Evolutionary conservation across 208 protist species (phyloP), one percentile per base, ranked within the genome.

Genomic region (Acanthamoeba sp.): DNA sequence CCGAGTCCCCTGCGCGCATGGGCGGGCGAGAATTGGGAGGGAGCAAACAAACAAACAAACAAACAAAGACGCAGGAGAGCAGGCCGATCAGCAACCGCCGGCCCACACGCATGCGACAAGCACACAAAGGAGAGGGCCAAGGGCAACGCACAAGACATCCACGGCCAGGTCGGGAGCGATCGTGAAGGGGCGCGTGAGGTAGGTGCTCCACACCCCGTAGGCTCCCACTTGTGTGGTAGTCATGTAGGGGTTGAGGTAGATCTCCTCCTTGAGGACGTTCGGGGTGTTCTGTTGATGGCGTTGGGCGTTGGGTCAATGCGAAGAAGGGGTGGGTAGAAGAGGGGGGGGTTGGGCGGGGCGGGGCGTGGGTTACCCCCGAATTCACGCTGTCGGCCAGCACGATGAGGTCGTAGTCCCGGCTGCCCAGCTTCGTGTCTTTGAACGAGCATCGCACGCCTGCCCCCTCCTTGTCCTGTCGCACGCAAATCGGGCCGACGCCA

Each of bases 211-310:
- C 29, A 82, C 40, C 36, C 38, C 71, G 38, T 82, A 82, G 32
- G 71, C 29, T 16, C 71, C 16, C 32, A 82, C 71, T 82, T 82
- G 29, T 14, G 71, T 82, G 24, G 71, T 27, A 1, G 71, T 82
- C 24, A 82, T 40, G 71, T 82, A 82, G 1, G 71, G 71, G 27
- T 82, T 82, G 3, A 50, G 71, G 71, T 82, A 82, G 40, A 82
- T 82, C 71, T 82, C 71, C 40, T 82, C 71, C 71, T 82, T 82
- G 12, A 82, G 71, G 7, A 29, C 71, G 3, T n/a, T 4, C 5
- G 71, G 71, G 4, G 71, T 82, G 36, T 82, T 82, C 71, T 82
- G 71, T 22, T n/a, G n/a, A n/a, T n/a, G n/a, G n/a, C n/a, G n/a
- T n/a, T n/a, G n/a, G n/a, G n/a, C n/a, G n/a, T n/a, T n/a, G n/a